Base-by-base conservation (phyloP, 2,329 filamentous ascomycete species). In the Pseudonectria foliicola region DNA sequence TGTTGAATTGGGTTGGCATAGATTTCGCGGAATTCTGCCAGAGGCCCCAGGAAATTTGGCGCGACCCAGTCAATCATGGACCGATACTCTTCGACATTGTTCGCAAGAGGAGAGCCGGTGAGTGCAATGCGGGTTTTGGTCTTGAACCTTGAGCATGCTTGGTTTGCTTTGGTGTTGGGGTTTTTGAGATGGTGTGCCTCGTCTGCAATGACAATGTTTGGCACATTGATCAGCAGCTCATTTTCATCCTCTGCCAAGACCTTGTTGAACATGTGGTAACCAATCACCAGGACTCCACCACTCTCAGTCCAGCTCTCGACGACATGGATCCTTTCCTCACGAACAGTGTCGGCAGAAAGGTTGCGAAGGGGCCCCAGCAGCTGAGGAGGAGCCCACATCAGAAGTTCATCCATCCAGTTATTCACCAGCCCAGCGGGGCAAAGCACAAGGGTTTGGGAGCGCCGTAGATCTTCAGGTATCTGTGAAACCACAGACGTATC, bases 41-140 rank as follows among this genome's bases (percentile, higher is more conserved):
- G 59, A 4, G 74, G 69, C 1, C 86, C 87, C 3, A 95, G 68
- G 54, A 85, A 95, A 15, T 76, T 77, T 0, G 85, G 84, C 2
- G 85, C 80, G 33, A 92, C 78, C 86, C 87, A 95, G 43, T 89
- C 75, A 38, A 95, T 82, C 76, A 94, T 85, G n/a, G 79, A 66
- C 52, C 81, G 87, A 52, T 94, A 94, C 49, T 95, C 89, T 18
- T 73, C 66, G 1, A 95, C 77, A 33, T 86, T 84, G 53, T 95
- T 95, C 4, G 85, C 80, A 33, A 95, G 66, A 1, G 89, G 89
- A 0, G 88, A 90, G 1, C 88, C 89, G 1, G 88, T 94, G 42
- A 95, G 67, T 6, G 87, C 89, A 44, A 95, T 84, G 10, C 88
- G 78, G 40, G 72, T 80, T 35, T 66, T 74, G 0, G 87, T 84